Base-by-base conservation (phyloP, 2,329 filamentous ascomycete species). In the Aspergillus terreus region DNA sequence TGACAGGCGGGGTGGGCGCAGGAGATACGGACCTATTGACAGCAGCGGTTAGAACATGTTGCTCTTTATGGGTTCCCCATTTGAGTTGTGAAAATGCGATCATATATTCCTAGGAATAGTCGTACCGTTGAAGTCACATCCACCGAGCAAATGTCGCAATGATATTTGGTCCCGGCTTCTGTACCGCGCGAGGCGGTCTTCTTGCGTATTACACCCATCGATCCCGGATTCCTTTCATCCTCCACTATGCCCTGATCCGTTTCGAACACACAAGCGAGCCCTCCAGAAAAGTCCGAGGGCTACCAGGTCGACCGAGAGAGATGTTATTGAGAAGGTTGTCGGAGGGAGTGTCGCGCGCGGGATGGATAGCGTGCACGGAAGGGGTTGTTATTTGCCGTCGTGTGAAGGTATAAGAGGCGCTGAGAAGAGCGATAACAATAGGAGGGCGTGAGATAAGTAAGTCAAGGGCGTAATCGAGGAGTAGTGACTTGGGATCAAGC, bases 51-150 rank as follows among this genome's bases (percentile, higher is more conserved):
- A 48, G 44, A 48, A 48, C 21, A 47, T 40, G 11, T 45, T 30
- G 14, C 10, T 33, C 19, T 33, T 46, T 11, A 10, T n/a, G n/a
- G 2, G 6, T 11, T 11, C 27, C 27, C 7, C 27, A 4, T 10
- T 30, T 30, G 27, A 6, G 5, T 23, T 30, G 7, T 11, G 15
- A 35, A 21, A 9, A 23, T 30, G n/a, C 43, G 19, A 21, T 27
- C 7, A 46, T 47, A 6, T 19, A 41, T 17, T 46, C 15, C 11
- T 14, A 17, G 6, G 30, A 46, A 25, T n/a, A 27, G 25, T 25
- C 87, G 11, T 81, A 95, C 94, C 44, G 94, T 99, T 4, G 92
- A 94, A 44, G 94, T 99, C 61, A 99, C 95, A 71, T 99, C 94
- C 52, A 90, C 90, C 42, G 90, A 95, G 72, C 94, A 99, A 53